Percentiles rank a stretch among this genome's conserved stretches.
Conservation (phyloP, 257 asterid genomes). For the Solanum chilense region DNA sequence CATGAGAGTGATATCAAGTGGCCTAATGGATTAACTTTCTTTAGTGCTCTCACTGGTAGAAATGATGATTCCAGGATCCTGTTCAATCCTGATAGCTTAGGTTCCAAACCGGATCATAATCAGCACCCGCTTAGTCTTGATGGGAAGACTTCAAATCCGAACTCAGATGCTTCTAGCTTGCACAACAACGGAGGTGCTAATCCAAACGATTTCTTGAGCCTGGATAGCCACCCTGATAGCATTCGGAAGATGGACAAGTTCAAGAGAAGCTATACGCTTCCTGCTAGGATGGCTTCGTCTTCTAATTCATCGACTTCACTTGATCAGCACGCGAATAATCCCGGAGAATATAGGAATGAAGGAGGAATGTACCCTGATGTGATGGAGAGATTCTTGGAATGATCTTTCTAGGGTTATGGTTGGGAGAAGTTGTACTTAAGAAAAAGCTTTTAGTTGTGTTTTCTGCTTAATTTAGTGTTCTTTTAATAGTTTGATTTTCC, state of each 20-base stretch:
- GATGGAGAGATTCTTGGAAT: conserved; percentile 89
- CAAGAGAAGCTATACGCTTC: conserved; percentile 79
- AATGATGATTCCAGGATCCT: conserved; percentile 62
- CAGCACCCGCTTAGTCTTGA: conserved; percentile 9
- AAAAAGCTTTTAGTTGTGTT: conserved; percentile 10
- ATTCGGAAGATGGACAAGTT: conserved; percentile 52
- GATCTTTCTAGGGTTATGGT: conserved; percentile 4
- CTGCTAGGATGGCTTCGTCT: conserved; percentile 71
- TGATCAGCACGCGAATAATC: conserved; percentile 46
- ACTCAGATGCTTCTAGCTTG: conserved; percentile 23
- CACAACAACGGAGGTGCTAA: conserved; percentile 18
- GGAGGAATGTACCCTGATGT: conserved; percentile 74
- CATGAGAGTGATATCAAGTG: conserved; percentile 82
- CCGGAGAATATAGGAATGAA: conserved; percentile 63
- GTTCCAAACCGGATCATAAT: conserved; percentile 22
- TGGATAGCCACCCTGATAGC: conserved; percentile 51
- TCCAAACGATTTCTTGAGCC: conserved; percentile 59
- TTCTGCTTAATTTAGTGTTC: conserved; percentile 1
- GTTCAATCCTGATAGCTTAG: conserved; percentile 52
- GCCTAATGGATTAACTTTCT: conserved; percentile 84
- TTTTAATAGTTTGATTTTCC: not conserved
- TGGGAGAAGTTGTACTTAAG: conserved; percentile 23
- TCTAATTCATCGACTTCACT: conserved; percentile 63
- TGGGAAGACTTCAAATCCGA: conserved; percentile 14
- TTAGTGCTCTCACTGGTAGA: conserved; percentile 66